Base-by-base conservation (phyloP, 345 rosid species). In the Stellera chamaejasme region DNA sequence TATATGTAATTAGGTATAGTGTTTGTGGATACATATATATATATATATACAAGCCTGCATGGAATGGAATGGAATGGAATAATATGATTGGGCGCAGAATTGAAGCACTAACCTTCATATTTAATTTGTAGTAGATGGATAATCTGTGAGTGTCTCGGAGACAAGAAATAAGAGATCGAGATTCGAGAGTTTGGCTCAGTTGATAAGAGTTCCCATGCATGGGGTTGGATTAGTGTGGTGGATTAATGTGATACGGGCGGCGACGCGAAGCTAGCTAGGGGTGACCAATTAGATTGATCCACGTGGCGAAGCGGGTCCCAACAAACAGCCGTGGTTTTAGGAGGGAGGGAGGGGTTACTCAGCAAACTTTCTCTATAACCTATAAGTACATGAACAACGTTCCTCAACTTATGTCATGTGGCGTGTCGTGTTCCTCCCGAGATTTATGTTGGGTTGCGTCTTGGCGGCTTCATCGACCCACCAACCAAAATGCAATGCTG, bases 91-190 rank as follows among this genome's bases (percentile, higher is more conserved):
- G 0, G 23, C 1, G 23, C 23, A 19, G 23, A 19, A 19, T 19
- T 19, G 23, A 19, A 19, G 23, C 39, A 32, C 74, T 27, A 55
- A 81, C 87, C 87, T 81, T 81, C 87, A 81, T 81, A 55, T 52
- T 56, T 63, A 68, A n/a, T n/a, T n/a, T n/a, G n/a, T n/a, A n/a
- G 52, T 14, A 0, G 23, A 19, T 19, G 1, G 23, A 0, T 19
- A 19, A 1, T n/a, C n/a, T n/a, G 23, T 19, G 23, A 0, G 23
- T 19, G 23, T 19, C 1, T 19, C 23, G 23, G 23, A 19, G 23
- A 19, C 23, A 19, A 1, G 23, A 19, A 19, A 19, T 19, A 19
- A 19, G 23, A 19, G 23, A 0, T 1, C 1, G 23, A 1, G 23
- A 19, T 19, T n/a, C n/a, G 23, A 1, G 23, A 19, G 23, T 19